Base-by-base conservation (phyloP, 2,329 filamentous ascomycete genomes). In the Nothophoma quercina region DNA sequence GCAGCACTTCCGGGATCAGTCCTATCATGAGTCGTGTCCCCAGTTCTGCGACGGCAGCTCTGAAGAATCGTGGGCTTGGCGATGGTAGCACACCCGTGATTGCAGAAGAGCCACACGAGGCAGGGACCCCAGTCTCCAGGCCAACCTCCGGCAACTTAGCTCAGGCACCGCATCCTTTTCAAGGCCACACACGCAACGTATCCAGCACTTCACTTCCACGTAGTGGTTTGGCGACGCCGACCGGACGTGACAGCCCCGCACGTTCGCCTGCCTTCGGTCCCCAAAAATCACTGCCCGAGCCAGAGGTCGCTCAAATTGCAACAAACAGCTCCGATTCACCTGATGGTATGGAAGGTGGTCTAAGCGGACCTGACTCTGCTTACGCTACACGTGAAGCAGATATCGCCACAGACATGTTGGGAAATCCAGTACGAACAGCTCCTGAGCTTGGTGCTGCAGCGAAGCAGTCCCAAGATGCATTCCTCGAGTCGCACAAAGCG, bases 21-120 rank as follows among this genome's bases (percentile, higher is more conserved):
- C 87, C 87, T 1, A 88, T 89, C 46, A 87, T 88, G 70, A 82
- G 79, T 58, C 75, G 78, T 43, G 81, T 79, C n/a, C 78, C 82
- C 5, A 81, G 81, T 51, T 72, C 73, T 39, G 74, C 72, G 45
- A 59, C 74, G 32, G 64, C 73, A 53, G 67, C 73, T 41, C 30
- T 75, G 60, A 70, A 69, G 60, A 62, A 49, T 18, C 76, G 77
- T 29, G 77, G 76, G 32, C 65, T 64, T 59, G 73, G 58, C 70
- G 75, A 75, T 28, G 63, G 63, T 58, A 68, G 68, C 39, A 83
- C 83, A 3, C 80, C 83, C 32, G 80, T 80, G 1, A 86, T 86
- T 58, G 75, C 77, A 21, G 83, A 87, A 65, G 82, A 85, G 56
- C 73, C 78, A 52, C 67, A 75, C 53, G 70, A 72, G 50, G 66